Conservation (phyloP, 257 asterid genomes). For the Solanum appendiculatum region DNA sequence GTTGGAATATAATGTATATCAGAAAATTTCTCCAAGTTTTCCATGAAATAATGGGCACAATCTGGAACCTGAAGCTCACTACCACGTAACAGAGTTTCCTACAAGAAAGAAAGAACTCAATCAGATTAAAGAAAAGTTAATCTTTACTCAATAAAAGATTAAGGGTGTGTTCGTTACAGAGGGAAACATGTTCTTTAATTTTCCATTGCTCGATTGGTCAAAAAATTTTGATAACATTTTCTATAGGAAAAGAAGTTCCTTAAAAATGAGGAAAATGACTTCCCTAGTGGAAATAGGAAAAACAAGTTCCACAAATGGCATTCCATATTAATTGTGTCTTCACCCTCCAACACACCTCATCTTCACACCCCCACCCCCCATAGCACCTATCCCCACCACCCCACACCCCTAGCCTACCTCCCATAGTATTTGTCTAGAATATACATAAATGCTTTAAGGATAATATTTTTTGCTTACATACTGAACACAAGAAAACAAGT, state of each 20-base stretch:
- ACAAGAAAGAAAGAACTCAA: constrained; percentile 12
- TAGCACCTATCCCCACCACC: neutral
- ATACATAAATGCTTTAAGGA: neutral
- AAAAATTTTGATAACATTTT: neutral
- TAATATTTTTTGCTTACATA: neutral
- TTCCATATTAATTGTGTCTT: neutral
- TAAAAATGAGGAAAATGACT: neutral
- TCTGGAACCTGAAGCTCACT: constrained; percentile 96
- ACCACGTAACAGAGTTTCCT: constrained; percentile 81
- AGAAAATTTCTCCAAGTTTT: constrained; percentile 71
- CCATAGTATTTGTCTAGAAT: neutral
- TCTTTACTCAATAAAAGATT: neutral
- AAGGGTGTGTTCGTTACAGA: neutral
- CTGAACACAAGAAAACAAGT: neutral
- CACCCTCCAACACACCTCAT: neutral
- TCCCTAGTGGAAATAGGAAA: neutral
- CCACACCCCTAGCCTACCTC: neutral
- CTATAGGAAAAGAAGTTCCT: neutral
- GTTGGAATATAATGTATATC: constrained; percentile 75
- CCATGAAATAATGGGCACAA: constrained; percentile 89
- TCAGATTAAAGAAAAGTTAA: constrained; percentile 4
- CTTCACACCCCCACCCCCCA: neutral
- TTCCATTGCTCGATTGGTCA: neutral
- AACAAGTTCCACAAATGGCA: neutral
- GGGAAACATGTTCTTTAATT: neutral